These are phyloP conservation scores for Crithidia acanthocephali DNA, from an alignment of 208 protist genomes.

Conservation along the genomic window DNA sequence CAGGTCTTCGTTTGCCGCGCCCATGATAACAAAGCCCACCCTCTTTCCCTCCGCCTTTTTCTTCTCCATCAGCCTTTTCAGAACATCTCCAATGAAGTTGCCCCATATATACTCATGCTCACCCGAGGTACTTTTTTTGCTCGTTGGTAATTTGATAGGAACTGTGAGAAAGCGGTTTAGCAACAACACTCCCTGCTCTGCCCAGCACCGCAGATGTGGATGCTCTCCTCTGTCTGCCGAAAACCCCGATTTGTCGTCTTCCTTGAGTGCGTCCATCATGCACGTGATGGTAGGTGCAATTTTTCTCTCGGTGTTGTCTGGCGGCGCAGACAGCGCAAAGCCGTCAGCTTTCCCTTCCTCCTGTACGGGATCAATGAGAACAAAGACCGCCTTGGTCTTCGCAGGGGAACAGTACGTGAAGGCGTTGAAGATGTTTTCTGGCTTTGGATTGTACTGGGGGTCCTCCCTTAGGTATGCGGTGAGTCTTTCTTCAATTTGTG, in stretches of 20 bases:
- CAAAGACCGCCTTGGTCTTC: not conserved
- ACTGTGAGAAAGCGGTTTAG: not conserved
- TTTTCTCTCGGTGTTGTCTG: not conserved
- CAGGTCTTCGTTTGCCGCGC: no score
- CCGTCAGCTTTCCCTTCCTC: not conserved
- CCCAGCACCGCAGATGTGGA: not conserved
- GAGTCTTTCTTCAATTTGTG: not conserved
- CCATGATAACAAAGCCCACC: no score
- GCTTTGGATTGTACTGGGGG: not conserved
- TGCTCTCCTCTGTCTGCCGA: not conserved
- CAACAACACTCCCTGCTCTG: not conserved
- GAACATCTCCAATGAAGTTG: no score
- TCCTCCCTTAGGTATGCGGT: not conserved
- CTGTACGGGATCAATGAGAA: not conserved
- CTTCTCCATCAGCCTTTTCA: no score
- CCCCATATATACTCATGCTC: no score
- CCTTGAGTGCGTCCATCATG: not conserved
- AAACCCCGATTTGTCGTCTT: not conserved
- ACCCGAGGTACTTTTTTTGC: no score
- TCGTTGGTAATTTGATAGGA: not conserved
- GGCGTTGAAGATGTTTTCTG: constrained; percentile 1
- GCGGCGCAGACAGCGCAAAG: not conserved
- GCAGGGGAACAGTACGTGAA: not conserved
- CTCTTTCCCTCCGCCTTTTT: no score
- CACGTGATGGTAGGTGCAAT: not conserved